Base-by-base conservation (phyloP, 805 yeast species). In the Saccharomyces jurei region DNA sequence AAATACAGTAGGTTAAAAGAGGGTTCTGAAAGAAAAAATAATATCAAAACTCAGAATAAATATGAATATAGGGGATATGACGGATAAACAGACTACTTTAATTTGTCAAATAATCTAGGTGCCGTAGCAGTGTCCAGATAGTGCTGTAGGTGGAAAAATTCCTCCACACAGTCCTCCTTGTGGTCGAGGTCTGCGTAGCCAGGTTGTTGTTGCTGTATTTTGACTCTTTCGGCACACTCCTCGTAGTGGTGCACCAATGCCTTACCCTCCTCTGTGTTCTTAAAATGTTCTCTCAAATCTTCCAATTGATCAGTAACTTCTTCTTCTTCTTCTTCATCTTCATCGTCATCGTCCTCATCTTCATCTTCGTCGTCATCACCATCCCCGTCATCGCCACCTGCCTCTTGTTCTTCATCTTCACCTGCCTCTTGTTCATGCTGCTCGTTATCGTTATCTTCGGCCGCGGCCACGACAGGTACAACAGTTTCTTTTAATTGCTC, bases 151-250 rank as follows among this genome's bases (percentile, higher is more conserved):
- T 94, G 98, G 89, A 92, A 92, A 74, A 87, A 92, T 76, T 92
- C 99, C 76, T 92, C 98, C 58, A 92, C 86, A 80, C 99, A 92
- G 76, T 92, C 97, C 79, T 92, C 99, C 77, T 92, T 92, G 80
- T 89, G 79, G 10, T 78, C 83, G 66, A 80, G 81, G 56, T 86
- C 84, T 29, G 75, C 96, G 71, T 92, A 91, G 64, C 78, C 96
- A 63, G 81, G 86, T 69, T 88, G 91, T 76, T 90, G 89, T 78
- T 78, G 81, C 65, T 84, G 96, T 72, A 84, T 82, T 61, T 94
- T 83, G 61, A 92, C 98, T 79, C 97, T 89, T 76, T 88, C 97
- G 56, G 84, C 84, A 81, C 99, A 92, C 75, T 91, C 97, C 59
- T 87, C 84, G 76, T 86, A 90, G 76, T 91, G 97, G 76, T 91